Base-by-base conservation (phyloP, 352 stramenopile species). In the Globisporangium mamillatum region DNA sequence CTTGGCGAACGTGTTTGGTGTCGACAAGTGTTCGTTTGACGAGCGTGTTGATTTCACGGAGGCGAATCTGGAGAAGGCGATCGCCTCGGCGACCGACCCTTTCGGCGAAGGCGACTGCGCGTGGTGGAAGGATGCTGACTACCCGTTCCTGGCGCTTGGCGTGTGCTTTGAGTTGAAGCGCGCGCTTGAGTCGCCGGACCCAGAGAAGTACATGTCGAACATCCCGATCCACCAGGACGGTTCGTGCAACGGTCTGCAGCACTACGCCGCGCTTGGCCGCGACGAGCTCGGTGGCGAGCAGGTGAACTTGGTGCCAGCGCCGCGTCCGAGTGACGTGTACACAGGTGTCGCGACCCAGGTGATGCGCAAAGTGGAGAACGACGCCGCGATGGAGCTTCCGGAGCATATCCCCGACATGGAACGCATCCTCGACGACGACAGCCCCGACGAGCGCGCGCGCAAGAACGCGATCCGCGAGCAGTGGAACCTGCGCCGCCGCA, bases 311-410 rank as follows among this genome's bases (percentile, higher is more conserved):
- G 89, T 99, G 38, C 87, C 96, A 24, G 82, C 78, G 10, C 81
- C 97, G n/a, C 85, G 90, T 61, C 98, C 98, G 3, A 96, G 97
- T 63, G 98, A 99, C 76, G 98, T 99, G 81, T 99, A 99, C 84
- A 95, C 89, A 52, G 97, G 91, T 70, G 97, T 99, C 4, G 85
- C 89, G 1, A 84, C 80, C 0, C 80, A 92, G 57, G 91, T 97
- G 24, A 86, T 95, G 73, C 64, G 79, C 27, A 87, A 90, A 66
- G 89, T 97, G 22, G 83, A 95, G 61, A 74, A 73, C 7, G 89
- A 96, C 64, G 77, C 84, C 0, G 74, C 65, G 0, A 58, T 89
- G 52, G 82, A 89, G 63, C 57, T 86, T 1, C 82, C 80, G 0
- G 70, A 79, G n/a, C 75, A 75, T 24, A 71, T 75, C 32, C 61